Percentiles rank a stretch among this genome's conserved stretches.
phyloP scores from a whole-genome alignment of 2,329 filamentous ascomycete species.

The Periconia sp. region DNA sequence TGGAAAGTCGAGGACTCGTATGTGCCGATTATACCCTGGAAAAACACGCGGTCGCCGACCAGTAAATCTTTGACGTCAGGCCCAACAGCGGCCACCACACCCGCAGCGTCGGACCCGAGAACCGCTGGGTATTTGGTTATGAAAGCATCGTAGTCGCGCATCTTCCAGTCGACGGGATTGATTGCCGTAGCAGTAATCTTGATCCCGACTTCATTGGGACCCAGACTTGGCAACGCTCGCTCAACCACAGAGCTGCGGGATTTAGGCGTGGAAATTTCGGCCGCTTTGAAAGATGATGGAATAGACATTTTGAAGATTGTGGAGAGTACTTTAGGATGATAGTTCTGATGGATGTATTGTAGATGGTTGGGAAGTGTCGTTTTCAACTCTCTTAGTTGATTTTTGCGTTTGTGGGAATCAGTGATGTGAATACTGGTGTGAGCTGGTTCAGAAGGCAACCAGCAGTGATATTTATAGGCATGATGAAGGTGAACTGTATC shows the following conservation, averaged over 20 bases:
- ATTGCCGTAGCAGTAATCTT: slow-evolving; percentile 52
- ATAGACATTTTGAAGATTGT: background rate
- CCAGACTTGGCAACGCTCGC: slow-evolving; percentile 49
- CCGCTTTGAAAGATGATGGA: background rate
- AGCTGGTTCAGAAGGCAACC: no score
- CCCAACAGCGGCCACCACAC: slow-evolving; percentile 48
- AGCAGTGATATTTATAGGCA: no score
- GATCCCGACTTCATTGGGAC: slow-evolving; percentile 51
- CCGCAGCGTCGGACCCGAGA: slow-evolving; percentile 48
- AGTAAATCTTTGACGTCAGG: slow-evolving; percentile 30
- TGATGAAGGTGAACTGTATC: no score
- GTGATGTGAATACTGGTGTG: no score
- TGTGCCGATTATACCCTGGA: slow-evolving; percentile 16
- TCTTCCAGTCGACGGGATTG: slow-evolving; percentile 51
- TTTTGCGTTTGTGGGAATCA: no score
- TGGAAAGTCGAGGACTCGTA: slow-evolving; percentile 32
- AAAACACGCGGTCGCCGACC: slow-evolving; percentile 37
- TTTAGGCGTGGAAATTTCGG: background rate
- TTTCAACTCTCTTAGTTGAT: no score
- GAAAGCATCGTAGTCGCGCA: slow-evolving; percentile 47
- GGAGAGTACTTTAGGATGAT: no score
- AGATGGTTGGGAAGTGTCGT: background rate
- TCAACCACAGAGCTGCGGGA: slow-evolving; percentile 7
- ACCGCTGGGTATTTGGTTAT: slow-evolving; percentile 49
- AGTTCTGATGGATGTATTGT: background rate